phyloP scores from a whole-genome alignment of 2,329 filamentous ascomycete species.

The Neurospora sp. region DNA sequence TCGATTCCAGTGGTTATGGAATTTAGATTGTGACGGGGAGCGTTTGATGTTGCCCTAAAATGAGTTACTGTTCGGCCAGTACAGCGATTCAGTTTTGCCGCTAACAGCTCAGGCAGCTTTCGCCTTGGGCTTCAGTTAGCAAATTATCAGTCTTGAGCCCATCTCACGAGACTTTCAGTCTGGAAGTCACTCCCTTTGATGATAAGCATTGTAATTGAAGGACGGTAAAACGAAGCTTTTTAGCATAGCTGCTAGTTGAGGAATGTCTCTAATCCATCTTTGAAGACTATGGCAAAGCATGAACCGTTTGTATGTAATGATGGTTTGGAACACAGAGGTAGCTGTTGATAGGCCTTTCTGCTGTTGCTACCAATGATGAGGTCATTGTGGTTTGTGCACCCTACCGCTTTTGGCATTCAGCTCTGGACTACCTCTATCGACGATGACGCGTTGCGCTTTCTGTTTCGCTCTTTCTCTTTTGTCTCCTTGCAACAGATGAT shows the following conservation, averaged over 20 bases:
- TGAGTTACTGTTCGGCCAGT: neutral
- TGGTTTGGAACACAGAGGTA: neutral
- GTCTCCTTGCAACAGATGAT: neutral
- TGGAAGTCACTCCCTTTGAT: neutral
- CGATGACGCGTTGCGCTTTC: neutral
- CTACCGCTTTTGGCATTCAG: neutral
- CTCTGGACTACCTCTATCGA: neutral
- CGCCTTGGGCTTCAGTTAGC: too few species aligned
- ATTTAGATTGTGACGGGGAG: neutral
- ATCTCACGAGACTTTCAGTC: neutral
- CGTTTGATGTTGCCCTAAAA: neutral
- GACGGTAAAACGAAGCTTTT: neutral
- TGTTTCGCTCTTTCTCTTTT: neutral
- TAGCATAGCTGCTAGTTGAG: accelerated
- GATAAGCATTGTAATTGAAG: neutral
- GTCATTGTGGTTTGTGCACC: neutral
- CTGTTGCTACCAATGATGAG: neutral
- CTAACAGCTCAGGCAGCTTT: neutral
- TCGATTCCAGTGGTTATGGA: neutral
- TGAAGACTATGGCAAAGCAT: neutral
- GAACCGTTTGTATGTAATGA: neutral
- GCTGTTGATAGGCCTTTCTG: neutral
- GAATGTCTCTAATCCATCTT: neutral
- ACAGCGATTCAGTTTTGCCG: neutral
- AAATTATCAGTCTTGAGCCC: neutral